phyloP scores from a whole-genome alignment of 192 early-diverging fungal genomes.

The Backusella macrospora region DNA sequence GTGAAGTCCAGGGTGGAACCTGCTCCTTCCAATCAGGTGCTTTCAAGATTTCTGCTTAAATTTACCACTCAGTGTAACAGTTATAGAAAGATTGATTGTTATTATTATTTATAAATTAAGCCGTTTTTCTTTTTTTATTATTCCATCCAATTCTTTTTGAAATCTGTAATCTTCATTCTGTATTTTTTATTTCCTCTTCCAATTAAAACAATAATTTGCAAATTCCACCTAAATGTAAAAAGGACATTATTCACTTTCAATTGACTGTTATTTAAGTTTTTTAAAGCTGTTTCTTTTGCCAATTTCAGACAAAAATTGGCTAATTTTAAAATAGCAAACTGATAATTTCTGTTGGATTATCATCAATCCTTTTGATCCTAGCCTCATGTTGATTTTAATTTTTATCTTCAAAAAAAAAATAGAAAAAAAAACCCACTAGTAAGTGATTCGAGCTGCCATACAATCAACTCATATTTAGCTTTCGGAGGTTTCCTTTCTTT shows the following conservation, averaged over 20 bases:
- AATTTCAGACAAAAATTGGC: not conserved
- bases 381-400: not conserved
- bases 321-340: not conserved
- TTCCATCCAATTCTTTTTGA: too few species aligned
- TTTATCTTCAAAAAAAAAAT: not conserved
- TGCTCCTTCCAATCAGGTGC: conserved; percentile 22
- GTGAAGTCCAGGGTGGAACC: conserved; percentile 15
- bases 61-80: not conserved
- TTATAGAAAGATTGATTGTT: conserved; percentile 7
- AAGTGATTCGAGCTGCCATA: not conserved
- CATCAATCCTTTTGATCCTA: not conserved
- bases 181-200: not conserved
- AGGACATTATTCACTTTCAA: not conserved
- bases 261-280: not conserved
- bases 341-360: not conserved
- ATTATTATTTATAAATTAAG: conserved; percentile 13
- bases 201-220: not conserved
- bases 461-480: too few species aligned
- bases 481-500: not conserved
- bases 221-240: not conserved
- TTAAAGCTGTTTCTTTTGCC: not conserved
- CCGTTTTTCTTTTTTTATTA: not conserved
- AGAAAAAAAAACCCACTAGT: not conserved
- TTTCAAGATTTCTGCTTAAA: conserved; percentile 23
- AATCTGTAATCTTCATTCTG: not conserved